Evolutionary conservation across 768 basidiomycete species (phyloP).

Genomic region (Amanita rubescens): DNA sequence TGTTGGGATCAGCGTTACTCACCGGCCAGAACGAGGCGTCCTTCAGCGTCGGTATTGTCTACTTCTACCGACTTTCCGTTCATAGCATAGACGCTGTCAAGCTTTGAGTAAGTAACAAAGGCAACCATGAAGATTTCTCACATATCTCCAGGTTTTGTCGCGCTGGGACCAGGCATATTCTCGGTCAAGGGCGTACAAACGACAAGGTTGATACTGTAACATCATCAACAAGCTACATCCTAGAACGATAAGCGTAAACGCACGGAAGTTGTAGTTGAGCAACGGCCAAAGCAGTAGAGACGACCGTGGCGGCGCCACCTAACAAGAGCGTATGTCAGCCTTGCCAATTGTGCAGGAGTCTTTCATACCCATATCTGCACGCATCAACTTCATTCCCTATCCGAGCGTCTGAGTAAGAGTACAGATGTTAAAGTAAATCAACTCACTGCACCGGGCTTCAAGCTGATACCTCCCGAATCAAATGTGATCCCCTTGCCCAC

Average conservation of each 20-base stretch:
- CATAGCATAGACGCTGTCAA: constrained; percentile 67
- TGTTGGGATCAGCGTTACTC: constrained; percentile 9
- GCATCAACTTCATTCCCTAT: constrained; percentile 79
- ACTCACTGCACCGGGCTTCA: constrained; percentile 68
- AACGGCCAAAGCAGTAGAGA: constrained; percentile 66
- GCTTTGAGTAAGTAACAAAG: neutral
- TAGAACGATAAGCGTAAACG: constrained; percentile 16
- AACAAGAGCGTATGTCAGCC: neutral
- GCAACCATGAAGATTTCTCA: constrained; percentile 24
- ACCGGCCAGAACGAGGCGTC: constrained; percentile 71
- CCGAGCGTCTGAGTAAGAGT: neutral
- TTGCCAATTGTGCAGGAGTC: neutral
- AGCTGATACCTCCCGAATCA: constrained; percentile 80
- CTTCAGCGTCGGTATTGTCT: constrained; percentile 85
- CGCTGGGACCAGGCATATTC: constrained; percentile 73
- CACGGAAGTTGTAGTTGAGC: constrained; percentile 79
- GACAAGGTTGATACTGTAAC: constrained; percentile 62
- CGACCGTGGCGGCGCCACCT: constrained; percentile 78
- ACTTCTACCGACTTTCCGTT: constrained; percentile 84
- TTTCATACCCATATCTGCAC: constrained; percentile 72
- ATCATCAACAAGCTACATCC: neutral
- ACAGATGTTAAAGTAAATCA: neutral
- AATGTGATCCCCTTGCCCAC: constrained; percentile 91
- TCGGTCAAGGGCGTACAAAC: constrained; percentile 71
- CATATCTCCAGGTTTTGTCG: constrained; percentile 84